These are phyloP conservation scores for Adansonia madagascariensis DNA, from an alignment of 441 rosid genomes.

Conservation along the genomic window DNA sequence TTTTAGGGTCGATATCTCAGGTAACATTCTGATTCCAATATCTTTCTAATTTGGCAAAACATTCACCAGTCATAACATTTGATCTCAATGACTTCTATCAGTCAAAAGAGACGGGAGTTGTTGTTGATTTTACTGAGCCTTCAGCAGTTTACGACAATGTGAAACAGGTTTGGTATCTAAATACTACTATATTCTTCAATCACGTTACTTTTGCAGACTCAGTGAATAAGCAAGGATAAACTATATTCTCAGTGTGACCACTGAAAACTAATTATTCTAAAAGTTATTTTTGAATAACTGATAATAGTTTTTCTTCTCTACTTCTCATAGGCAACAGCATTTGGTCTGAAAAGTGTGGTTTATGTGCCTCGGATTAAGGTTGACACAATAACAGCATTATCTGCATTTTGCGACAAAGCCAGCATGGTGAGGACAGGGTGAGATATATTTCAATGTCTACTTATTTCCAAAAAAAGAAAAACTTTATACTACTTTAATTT, in stretches of 20 bases:
- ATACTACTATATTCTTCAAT: not conserved
- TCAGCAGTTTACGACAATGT: conserved; percentile 87
- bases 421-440: conserved; percentile 98
- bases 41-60: not conserved
- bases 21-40: conserved; percentile 36
- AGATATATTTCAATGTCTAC: conserved; percentile 41
- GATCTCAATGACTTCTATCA: conserved; percentile 33
- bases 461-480: not conserved
- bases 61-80: not conserved
- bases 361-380: conserved; percentile 70
- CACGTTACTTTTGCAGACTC: not conserved
- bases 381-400: conserved; percentile 71
- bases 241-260: not conserved
- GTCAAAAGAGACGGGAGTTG: conserved; percentile 81
- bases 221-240: not conserved
- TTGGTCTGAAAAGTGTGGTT: conserved; percentile 87
- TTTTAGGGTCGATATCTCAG: conserved; percentile 92
- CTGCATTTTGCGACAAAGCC: conserved; percentile 86
- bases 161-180: conserved; percentile 57
- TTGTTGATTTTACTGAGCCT: conserved; percentile 81
- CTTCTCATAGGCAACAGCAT: conserved; percentile 66
- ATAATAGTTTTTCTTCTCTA: not conserved
- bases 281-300: not conserved
- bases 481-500: not conserved
- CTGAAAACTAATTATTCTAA: not conserved